phyloP scores from a whole-genome alignment of 2,329 filamentous ascomycete genomes.

The Lachnellula occidentalis region DNA sequence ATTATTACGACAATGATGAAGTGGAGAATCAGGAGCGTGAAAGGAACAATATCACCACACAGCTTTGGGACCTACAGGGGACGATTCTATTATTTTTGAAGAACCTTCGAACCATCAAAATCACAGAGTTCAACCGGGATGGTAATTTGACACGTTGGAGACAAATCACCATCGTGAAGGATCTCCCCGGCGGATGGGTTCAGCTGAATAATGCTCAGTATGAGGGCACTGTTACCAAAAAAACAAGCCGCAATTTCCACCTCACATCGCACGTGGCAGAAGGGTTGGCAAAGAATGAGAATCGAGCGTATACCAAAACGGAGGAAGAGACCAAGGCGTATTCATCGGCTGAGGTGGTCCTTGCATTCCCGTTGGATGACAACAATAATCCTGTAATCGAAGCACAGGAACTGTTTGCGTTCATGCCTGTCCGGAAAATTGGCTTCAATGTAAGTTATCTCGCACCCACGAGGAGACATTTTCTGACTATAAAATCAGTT shows the following conservation, averaged over 20 bases:
- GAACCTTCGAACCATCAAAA: slow-evolving; percentile 4
- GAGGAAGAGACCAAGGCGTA: slow-evolving; percentile 4
- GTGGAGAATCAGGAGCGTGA: not conserved
- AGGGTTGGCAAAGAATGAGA: slow-evolving; percentile 2
- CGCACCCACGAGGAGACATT: slow-evolving; percentile 21
- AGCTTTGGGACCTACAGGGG: slow-evolving; percentile 3
- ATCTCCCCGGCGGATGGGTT: not conserved
- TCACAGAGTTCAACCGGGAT: not conserved
- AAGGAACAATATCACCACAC: slow-evolving; percentile 1
- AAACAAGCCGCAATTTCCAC: not conserved
- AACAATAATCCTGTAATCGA: slow-evolving; percentile 2
- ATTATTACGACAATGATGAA: not conserved
- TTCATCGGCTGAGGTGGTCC: slow-evolving; percentile 8
- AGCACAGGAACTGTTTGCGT: slow-evolving; percentile 8
- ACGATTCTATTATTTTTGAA: slow-evolving; percentile 9
- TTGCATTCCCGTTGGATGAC: slow-evolving; percentile 18
- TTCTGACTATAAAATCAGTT: slow-evolving; percentile 30
- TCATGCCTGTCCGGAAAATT: slow-evolving; percentile 8
- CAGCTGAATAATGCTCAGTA: not conserved
- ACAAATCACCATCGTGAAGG: not conserved
- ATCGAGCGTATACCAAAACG: slow-evolving; percentile 3
- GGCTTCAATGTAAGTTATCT: slow-evolving; percentile 5
- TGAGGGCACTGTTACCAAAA: not conserved
- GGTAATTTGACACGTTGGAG: not conserved
- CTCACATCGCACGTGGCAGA: not conserved